Evolutionary conservation across 495 filamentous ascomycete genomes (phyloP).

Genomic region (Trichoderma gamsii): DNA sequence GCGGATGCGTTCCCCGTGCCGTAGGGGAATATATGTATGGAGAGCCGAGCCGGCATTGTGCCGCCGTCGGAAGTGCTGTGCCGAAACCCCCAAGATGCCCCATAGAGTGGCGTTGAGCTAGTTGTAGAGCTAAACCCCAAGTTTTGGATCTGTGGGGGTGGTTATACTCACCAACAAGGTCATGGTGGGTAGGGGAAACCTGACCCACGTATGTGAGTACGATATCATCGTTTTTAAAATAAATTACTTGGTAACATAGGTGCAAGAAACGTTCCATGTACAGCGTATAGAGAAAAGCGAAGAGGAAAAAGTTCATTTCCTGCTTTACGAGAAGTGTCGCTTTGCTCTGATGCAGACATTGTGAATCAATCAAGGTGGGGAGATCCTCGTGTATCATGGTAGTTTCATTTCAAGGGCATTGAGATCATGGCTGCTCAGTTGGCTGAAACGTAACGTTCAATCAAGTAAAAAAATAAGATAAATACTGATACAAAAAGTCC

Average conservation of each 20-base stretch:
- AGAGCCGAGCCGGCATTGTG: not conserved
- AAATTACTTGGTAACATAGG: too few relatives aligned
- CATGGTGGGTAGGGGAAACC: too few relatives aligned
- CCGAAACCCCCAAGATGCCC: not conserved
- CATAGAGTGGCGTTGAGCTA: not conserved
- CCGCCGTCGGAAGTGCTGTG: not conserved
- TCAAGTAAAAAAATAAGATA: not conserved
- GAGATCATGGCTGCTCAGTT: too few relatives aligned
- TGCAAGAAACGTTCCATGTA: not conserved
- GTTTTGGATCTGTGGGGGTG: not conserved
- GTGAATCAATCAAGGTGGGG: too few relatives aligned
- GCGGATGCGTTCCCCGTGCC: not conserved
- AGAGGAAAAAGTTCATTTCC: not conserved
- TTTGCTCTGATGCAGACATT: not conserved
- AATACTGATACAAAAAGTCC: not conserved
- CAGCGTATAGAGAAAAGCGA: not conserved
- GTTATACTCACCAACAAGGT: too few relatives aligned
- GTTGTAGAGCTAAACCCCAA: not conserved
- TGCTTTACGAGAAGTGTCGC: too few relatives aligned
- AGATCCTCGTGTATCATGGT: too few relatives aligned
- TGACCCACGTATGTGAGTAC: too few relatives aligned
- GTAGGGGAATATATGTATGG: not conserved
- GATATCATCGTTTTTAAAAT: too few relatives aligned
- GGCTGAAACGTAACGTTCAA: not conserved
- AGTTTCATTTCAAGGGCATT: not conserved